phyloP scores from a whole-genome alignment of 1,139 yeast species.

The Magnusiomyces paraingens region DNA sequence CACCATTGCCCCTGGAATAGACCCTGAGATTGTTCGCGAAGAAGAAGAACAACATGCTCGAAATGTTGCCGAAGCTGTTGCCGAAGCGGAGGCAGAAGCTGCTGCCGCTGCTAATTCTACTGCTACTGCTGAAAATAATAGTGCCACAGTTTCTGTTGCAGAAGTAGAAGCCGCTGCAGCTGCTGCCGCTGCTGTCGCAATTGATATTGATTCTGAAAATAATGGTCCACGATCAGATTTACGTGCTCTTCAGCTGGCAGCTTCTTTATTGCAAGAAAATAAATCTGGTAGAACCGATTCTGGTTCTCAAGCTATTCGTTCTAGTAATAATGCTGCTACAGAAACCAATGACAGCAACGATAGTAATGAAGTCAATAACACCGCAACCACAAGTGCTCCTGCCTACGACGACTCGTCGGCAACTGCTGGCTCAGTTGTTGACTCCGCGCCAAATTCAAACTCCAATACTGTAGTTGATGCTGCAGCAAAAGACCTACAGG shows the following conservation, averaged over 20 bases:
- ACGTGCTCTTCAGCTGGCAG: constrained; percentile 15
- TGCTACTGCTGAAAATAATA: constrained; percentile 3
- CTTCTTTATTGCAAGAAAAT: constrained; percentile 1
- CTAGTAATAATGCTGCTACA: not conserved
- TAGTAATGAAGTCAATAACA: not conserved
- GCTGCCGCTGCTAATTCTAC: constrained; percentile 9
- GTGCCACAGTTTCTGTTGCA: not conserved
- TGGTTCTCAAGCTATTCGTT: constrained; percentile 7
- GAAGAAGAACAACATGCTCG: constrained; percentile 14
- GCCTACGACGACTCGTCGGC: not conserved
- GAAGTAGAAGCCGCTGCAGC: constrained; percentile 13
- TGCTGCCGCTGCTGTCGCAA: constrained; percentile 7
- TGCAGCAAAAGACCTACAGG: not conserved
- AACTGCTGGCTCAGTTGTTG: not conserved
- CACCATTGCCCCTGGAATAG: constrained; percentile 27
- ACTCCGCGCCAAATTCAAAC: not conserved
- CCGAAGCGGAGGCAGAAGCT: constrained; percentile 8
- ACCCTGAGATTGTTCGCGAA: constrained; percentile 30
- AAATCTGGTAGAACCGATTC: constrained; percentile 2
- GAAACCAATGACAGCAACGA: not conserved
- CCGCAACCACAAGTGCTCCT: no score
- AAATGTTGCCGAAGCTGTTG: constrained; percentile 1
- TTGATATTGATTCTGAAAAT: not conserved
- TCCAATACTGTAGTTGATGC: not conserved
- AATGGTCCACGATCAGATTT: constrained; percentile 12